Percentiles rank a stretch among this genome's conserved stretches.
These are phyloP conservation scores for Phialophora chinensis DNA, from an alignment of 2,329 filamentous ascomycete species.

Conservation along the genomic window DNA sequence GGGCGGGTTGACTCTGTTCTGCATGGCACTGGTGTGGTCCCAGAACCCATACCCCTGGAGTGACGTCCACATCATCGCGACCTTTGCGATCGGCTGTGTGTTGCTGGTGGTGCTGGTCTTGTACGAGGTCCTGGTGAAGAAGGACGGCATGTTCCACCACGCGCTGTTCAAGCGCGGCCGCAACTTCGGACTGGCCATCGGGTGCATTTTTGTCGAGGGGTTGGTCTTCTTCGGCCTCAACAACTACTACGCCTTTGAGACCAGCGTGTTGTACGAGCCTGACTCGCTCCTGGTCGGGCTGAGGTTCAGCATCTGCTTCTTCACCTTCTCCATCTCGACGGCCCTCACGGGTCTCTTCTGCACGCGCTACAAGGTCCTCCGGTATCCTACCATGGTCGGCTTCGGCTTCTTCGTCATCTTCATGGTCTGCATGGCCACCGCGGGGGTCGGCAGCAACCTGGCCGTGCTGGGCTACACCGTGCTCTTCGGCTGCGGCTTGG, in stretches of 20 bases:
- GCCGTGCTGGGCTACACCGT: slow-evolving; percentile 23
- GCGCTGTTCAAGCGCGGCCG: slow-evolving; percentile 58
- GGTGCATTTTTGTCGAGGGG: no score
- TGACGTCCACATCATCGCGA: slow-evolving; percentile 56
- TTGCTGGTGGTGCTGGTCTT: slow-evolving; percentile 53
- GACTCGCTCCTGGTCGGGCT: no score
- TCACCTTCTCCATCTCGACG: no score
- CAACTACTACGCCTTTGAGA: no score
- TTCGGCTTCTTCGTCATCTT: slow-evolving; percentile 24
- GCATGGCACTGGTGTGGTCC: slow-evolving; percentile 63
- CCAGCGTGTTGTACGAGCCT: no score
- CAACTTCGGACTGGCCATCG: slow-evolving; percentile 54
- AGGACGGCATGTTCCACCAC: slow-evolving; percentile 55
- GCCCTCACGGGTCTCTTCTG: no score
- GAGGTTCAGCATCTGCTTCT: no score
- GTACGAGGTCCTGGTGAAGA: slow-evolving; percentile 62
- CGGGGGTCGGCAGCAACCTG: not conserved
- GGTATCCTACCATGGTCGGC: slow-evolving; percentile 4
- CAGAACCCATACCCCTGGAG: slow-evolving; percentile 61
- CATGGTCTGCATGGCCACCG: slow-evolving; percentile 17
- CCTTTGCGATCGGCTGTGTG: slow-evolving; percentile 55
- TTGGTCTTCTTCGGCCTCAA: no score
- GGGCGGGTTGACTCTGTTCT: slow-evolving; percentile 48
- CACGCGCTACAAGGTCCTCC: no score
- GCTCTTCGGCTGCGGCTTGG: slow-evolving; percentile 24